phyloP scores from a whole-genome alignment of 306 rosid species.

The Pyrus pyrifolia region DNA sequence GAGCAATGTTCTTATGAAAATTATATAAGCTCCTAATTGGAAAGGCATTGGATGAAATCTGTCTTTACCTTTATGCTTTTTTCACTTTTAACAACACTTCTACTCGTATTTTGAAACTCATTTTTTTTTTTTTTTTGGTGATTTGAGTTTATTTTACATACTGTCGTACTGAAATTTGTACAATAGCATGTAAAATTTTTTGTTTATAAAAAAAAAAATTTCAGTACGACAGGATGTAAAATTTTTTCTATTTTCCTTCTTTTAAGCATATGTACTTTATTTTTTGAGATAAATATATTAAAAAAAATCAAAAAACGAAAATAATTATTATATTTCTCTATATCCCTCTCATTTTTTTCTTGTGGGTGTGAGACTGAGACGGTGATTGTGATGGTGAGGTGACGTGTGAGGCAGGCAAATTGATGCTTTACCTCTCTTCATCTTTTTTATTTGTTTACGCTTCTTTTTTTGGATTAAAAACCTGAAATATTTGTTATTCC shows the following conservation, averaged over 20 bases:
- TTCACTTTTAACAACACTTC: not conserved
- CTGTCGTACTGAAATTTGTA: not conserved
- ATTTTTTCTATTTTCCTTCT: too few relatives aligned
- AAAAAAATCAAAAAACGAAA: too few relatives aligned
- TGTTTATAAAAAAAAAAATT: too few relatives aligned
- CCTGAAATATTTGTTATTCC: not conserved
- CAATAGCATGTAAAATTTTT: too few relatives aligned
- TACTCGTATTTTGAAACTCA: not conserved
- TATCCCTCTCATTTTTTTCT: not conserved
- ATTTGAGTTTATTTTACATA: too few relatives aligned
- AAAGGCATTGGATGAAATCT: not conserved
- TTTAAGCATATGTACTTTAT: too few relatives aligned
- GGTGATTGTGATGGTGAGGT: not conserved
- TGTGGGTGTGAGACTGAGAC: not conserved
- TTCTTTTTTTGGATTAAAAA: not conserved
- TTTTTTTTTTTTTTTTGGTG: not conserved
- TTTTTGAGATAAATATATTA: too few relatives aligned
- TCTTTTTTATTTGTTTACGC: not conserved
- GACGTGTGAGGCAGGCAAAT: not conserved
- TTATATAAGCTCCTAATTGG: not conserved
- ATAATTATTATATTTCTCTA: not conserved
- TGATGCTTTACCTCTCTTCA: not conserved
- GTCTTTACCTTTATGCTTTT: not conserved
- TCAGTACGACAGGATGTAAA: too few relatives aligned
- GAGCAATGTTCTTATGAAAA: not conserved